A percentile compares a stretch with the other conserved stretches of the same genome.
Evolutionary conservation across 805 yeast species (phyloP).

Genomic region (Barnettozyma sucrosica): DNA sequence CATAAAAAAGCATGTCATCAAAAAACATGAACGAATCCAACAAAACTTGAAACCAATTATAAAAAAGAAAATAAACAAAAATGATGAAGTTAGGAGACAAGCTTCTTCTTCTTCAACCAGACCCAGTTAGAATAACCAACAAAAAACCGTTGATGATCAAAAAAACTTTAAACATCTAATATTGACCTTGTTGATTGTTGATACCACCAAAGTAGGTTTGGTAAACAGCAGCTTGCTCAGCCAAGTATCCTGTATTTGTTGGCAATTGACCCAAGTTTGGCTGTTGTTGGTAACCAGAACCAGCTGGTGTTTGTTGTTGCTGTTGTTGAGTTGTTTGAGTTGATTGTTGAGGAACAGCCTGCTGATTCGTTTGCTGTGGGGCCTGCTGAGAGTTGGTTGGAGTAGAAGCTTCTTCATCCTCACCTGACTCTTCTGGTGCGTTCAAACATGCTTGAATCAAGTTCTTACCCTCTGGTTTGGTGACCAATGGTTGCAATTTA

Average conservation of each 20-base stretch:
- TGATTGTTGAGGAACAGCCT: constrained; percentile 16
- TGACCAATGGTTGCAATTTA: constrained; percentile 93
- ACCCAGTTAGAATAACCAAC: background rate
- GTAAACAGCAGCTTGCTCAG: constrained; percentile 51
- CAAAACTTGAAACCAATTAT: background rate
- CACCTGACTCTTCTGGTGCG: constrained; percentile 78
- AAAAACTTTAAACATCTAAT: constrained; percentile 21
- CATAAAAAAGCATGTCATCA: background rate
- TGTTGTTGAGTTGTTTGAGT: constrained; percentile 20
- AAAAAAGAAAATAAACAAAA: background rate
- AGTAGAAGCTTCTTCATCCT: constrained; percentile 34
- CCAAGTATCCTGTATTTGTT: constrained; percentile 41
- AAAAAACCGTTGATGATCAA: background rate
- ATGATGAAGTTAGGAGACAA: background rate
- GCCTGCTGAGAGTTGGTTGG: constrained; percentile 30
- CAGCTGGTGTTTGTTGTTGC: constrained; percentile 20
- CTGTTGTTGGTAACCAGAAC: constrained; percentile 38
- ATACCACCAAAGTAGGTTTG: constrained; percentile 58
- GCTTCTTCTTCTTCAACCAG: background rate
- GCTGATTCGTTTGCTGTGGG: constrained; percentile 18
- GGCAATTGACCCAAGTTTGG: constrained; percentile 34
- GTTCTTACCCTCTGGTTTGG: constrained; percentile 95
- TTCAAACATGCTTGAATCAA: constrained; percentile 93
- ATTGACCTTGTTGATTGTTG: constrained; percentile 55
- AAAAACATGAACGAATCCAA: background rate